These are phyloP conservation scores for Parastagonospora nodorum DNA, from an alignment of 2,329 filamentous ascomycete genomes.

Conservation along the genomic window DNA sequence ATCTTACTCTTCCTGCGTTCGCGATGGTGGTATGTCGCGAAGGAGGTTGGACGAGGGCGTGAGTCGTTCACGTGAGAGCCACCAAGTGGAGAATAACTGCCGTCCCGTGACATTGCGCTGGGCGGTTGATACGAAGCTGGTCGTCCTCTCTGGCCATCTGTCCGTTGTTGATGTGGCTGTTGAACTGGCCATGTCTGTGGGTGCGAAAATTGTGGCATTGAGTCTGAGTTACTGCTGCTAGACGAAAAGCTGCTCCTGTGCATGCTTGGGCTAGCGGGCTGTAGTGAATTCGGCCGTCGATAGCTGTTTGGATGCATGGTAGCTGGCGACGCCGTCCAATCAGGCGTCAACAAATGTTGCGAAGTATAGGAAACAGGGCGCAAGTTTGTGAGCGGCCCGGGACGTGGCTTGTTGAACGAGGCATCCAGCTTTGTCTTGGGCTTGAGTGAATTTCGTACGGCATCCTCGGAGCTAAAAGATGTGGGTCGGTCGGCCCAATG, in stretches of 20 bases:
- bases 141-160: constrained; percentile 7
- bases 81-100: constrained; percentile 18
- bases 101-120: constrained; percentile 8
- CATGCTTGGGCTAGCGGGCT: constrained; percentile 14
- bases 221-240: constrained; percentile 14
- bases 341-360: constrained; percentile 25
- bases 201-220: constrained; percentile 17
- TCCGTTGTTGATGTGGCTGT: constrained; percentile 5
- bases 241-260: constrained; percentile 23
- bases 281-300: constrained; percentile 19
- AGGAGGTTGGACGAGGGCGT: constrained; percentile 31
- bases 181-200: constrained; percentile 20
- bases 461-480: constrained; percentile 22
- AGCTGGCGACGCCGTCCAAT: constrained; percentile 27
- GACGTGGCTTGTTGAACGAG: constrained; percentile 20
- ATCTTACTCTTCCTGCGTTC: constrained; percentile 34
- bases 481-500: constrained; percentile 25
- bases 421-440: constrained; percentile 18
- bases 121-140: constrained; percentile 21
- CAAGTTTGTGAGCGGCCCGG: constrained; percentile 15
- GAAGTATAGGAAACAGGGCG: constrained; percentile 25
- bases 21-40: constrained; percentile 28
- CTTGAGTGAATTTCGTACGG: constrained; percentile 13
- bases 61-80: constrained; percentile 19
- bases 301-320: constrained; percentile 21